phyloP scores from a whole-genome alignment of 495 filamentous ascomycete genomes.

The Rhypophila decipiens region DNA sequence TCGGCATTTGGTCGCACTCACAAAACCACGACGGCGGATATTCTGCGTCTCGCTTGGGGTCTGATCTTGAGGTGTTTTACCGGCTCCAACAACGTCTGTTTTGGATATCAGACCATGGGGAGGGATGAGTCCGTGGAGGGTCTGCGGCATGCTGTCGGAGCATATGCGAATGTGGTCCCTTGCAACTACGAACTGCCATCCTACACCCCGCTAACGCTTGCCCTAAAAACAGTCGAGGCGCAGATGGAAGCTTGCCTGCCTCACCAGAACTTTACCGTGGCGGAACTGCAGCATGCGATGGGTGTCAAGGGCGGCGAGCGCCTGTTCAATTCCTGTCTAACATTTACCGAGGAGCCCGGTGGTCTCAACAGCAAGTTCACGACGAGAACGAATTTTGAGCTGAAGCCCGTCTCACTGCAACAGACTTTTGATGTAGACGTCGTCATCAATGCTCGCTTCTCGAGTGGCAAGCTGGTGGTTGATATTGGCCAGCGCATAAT shows the following conservation, averaged over 20 bases:
- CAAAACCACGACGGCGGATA: constrained; percentile 23
- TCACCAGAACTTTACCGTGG: constrained; percentile 38
- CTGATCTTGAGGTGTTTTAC: constrained; percentile 39
- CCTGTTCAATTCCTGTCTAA: constrained; percentile 42
- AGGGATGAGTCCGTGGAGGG: constrained; percentile 33
- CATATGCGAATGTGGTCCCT: constrained; percentile 35
- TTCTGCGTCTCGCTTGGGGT: constrained; percentile 44
- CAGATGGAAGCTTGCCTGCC: constrained; percentile 25
- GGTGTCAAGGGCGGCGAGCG: constrained; percentile 31
- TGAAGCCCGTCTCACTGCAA: constrained; percentile 31
- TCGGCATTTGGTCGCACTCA: constrained; percentile 28
- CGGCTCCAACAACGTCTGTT: constrained; percentile 33
- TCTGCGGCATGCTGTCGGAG: constrained; percentile 33
- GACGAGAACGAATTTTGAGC: constrained; percentile 25
- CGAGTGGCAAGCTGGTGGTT: constrained; percentile 28
- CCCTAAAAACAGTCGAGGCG: constrained; percentile 29
- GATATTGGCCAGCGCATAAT: constrained; percentile 40
- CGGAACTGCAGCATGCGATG: constrained; percentile 37
- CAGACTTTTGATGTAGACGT: constrained; percentile 41
- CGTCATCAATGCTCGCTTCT: constrained; percentile 33
- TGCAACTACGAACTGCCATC: constrained; percentile 27
- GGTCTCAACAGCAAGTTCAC: constrained; percentile 33
- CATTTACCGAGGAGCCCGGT: constrained; percentile 35
- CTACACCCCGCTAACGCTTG: constrained; percentile 23
- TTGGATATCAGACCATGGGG: constrained; percentile 36